Evolutionary conservation across 306 rosid species (phyloP).

Genomic region (Astragalus membranaceus): DNA sequence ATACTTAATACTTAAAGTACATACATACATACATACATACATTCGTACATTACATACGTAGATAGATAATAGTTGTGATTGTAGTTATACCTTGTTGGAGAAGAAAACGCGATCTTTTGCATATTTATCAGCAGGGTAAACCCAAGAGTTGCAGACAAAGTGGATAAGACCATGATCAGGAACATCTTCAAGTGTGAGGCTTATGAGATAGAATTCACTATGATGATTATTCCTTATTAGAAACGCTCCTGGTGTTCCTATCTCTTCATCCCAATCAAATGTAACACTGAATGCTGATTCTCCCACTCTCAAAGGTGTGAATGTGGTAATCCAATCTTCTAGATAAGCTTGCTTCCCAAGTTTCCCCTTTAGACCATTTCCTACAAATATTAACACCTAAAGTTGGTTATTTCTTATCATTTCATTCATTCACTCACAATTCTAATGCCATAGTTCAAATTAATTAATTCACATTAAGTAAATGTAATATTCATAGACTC

Average conservation of each 20-base stretch:
- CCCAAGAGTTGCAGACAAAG: constrained; percentile 83
- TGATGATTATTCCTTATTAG: constrained; percentile 55
- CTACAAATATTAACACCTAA: constrained; percentile 20
- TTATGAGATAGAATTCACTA: constrained; percentile 58
- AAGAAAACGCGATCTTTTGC: constrained; percentile 64
- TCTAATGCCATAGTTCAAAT: neutral
- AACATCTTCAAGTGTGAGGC: constrained; percentile 55
- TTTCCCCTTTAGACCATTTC: constrained; percentile 42
- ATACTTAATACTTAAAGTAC: too few relatives aligned
- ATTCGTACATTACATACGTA: too few relatives aligned
- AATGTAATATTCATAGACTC: too few relatives aligned
- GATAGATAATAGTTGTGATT: neutral
- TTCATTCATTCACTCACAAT: neutral
- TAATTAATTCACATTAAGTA: neutral
- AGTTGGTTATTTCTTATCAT: neutral
- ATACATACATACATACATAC: too few relatives aligned
- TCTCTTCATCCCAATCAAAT: constrained; percentile 58
- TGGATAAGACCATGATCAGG: constrained; percentile 59
- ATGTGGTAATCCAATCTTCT: constrained; percentile 46
- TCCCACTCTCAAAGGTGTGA: constrained; percentile 36
- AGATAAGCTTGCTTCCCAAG: constrained; percentile 53
- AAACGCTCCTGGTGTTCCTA: constrained; percentile 73
- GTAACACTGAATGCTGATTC: constrained; percentile 45
- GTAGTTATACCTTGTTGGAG: constrained; percentile 53
- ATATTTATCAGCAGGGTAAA: constrained; percentile 58